Evolutionary conservation across 2,329 filamentous ascomycete genomes (phyloP).

Genomic region (Chrysosphaeria jannelii): DNA sequence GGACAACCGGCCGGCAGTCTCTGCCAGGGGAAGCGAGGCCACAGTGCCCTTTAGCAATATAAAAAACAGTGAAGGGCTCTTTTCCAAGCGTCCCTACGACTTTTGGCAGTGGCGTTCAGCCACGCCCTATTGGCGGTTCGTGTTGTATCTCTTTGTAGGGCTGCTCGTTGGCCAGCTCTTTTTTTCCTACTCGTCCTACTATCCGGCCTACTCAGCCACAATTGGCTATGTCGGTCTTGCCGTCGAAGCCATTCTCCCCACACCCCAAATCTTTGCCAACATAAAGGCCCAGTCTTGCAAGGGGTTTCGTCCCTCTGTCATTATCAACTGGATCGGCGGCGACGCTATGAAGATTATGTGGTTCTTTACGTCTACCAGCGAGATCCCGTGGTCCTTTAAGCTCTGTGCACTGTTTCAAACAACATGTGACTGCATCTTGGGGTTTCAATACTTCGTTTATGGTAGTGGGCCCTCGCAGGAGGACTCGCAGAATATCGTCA

Average conservation of each 20-base stretch:
- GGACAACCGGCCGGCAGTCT: conserved; percentile 29
- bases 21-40: conserved; percentile 27
- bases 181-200: conserved; percentile 23
- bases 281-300: conserved; percentile 36
- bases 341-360: conserved; percentile 71
- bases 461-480: conserved; percentile 14
- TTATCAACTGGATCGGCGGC: conserved; percentile 50
- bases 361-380: conserved; percentile 43
- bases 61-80: conserved; percentile 8
- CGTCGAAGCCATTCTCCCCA: conserved; percentile 52
- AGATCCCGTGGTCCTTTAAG: conserved; percentile 55
- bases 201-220: conserved; percentile 30
- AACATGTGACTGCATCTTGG: conserved; percentile 41
- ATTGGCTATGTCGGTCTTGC: conserved; percentile 49
- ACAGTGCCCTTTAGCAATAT: conserved; percentile 29
- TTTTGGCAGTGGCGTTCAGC: conserved; percentile 62
- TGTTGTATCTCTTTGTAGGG: conserved; percentile 32
- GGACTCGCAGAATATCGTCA: not conserved
- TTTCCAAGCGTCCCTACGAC: conserved; percentile 29
- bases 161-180: conserved; percentile 35
- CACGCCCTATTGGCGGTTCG: conserved; percentile 54
- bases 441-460: conserved; percentile 44
- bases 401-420: conserved; percentile 60
- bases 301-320: conserved; percentile 46
- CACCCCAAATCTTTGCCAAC: conserved; percentile 53